These are phyloP conservation scores for Saitoella complicata DNA, from an alignment of 805 yeast genomes.

Conservation along the genomic window DNA sequence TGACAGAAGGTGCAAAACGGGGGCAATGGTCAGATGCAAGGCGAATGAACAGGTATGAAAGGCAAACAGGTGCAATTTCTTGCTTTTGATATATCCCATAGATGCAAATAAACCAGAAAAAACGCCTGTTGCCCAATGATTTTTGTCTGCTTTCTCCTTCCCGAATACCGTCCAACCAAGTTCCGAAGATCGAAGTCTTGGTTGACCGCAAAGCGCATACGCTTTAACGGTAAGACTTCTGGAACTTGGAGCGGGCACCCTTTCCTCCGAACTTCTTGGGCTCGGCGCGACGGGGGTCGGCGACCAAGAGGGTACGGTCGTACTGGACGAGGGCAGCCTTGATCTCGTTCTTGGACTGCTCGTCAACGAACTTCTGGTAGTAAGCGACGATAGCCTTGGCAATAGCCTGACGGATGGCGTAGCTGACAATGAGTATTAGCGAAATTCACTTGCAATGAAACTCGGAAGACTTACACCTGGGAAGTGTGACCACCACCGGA, in stretches of 20 bases:
- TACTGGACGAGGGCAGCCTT: slow-evolving; percentile 93
- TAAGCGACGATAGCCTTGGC: slow-evolving; percentile 99
- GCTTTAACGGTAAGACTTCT: slow-evolving; percentile 97
- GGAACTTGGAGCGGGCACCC: slow-evolving; percentile 99
- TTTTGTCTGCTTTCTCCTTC: slow-evolving; percentile 4
- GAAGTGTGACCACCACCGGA: slow-evolving; percentile 99
- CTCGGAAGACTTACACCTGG: slow-evolving; percentile 38
- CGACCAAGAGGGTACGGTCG: slow-evolving; percentile 99
- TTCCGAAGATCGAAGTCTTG: background rate
- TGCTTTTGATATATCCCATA: background rate
- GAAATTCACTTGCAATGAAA: no score
- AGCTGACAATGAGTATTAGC: slow-evolving; percentile 16
- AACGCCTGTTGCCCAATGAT: slow-evolving; percentile 3
- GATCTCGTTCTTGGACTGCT: slow-evolving; percentile 98
- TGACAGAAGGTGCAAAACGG: no score
- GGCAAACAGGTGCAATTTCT: background rate
- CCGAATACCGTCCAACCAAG: slow-evolving; percentile 1
- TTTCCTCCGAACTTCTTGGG: slow-evolving; percentile 99
- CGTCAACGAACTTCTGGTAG: slow-evolving; percentile 98
- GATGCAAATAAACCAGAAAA: background rate
- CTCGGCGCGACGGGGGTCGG: slow-evolving; percentile 99
- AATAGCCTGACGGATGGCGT: slow-evolving; percentile 99
- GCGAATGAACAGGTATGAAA: background rate
- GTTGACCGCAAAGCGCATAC: slow-evolving; percentile 2
- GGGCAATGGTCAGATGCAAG: no score